Conservation (phyloP, 179 eudicot species). For the Spergularia azorica region DNA sequence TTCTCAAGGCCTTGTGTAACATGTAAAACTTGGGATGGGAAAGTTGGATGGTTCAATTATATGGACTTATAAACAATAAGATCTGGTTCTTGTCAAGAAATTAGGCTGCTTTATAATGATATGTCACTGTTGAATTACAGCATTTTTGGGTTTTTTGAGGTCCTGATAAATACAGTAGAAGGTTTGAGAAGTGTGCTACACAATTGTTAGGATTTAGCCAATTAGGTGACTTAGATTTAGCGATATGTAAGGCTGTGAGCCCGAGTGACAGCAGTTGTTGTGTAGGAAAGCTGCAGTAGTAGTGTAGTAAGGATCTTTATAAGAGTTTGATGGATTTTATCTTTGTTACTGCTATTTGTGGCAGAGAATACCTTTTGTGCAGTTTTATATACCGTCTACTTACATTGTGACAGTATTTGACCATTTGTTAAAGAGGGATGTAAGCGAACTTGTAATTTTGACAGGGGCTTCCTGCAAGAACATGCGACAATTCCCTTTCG, state of each 20-base stretch:
- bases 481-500: slow-evolving; percentile 50
- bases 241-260: not conserved
- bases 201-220: no score
- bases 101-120: no score
- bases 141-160: not conserved
- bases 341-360: not conserved
- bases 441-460: slow-evolving; percentile 22
- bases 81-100: no score
- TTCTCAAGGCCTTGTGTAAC: no score
- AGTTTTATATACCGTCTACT: not conserved
- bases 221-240: not conserved
- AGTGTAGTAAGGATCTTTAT: not conserved
- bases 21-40: no score
- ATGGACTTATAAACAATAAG: no score
- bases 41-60: no score
- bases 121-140: not conserved
- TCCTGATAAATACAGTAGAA: no score
- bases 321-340: not conserved
- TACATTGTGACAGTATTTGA: not conserved
- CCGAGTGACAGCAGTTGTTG: no score
- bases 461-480: slow-evolving; percentile 57
- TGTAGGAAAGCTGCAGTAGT: no score
- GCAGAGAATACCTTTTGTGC: not conserved
- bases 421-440: not conserved
- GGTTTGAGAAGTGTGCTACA: no score